Percentiles rank a stretch among this genome's conserved stretches.
Evolutionary conservation across 805 yeast species (phyloP).

Genomic region (Pichia scutulata): DNA sequence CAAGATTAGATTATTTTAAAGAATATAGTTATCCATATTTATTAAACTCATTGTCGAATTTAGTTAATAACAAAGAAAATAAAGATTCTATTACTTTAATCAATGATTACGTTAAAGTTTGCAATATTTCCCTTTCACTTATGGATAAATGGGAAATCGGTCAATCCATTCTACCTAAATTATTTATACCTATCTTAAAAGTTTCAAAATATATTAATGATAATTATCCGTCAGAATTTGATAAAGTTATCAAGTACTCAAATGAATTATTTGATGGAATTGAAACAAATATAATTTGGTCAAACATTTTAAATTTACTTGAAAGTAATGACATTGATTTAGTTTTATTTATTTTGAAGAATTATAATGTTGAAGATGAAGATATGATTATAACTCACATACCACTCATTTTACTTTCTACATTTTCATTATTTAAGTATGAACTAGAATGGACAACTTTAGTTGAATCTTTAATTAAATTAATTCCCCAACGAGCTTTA

Average conservation of each 20-base stretch:
- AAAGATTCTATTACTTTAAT: slow-evolving; percentile 14
- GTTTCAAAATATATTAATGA: slow-evolving; percentile 30
- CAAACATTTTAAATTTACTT: slow-evolving; percentile 43
- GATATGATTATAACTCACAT: slow-evolving; percentile 73
- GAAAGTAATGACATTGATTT: slow-evolving; percentile 36
- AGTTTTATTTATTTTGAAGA: slow-evolving; percentile 49
- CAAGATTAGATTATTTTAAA: slow-evolving; percentile 52
- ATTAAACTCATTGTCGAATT: slow-evolving; percentile 43
- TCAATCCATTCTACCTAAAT: slow-evolving; percentile 55
- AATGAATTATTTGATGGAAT: slow-evolving; percentile 76
- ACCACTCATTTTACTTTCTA: slow-evolving; percentile 55
- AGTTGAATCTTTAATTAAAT: slow-evolving; percentile 36
- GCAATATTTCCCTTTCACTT: slow-evolving; percentile 59
- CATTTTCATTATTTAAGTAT: slow-evolving; percentile 28
- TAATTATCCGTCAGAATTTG: slow-evolving; percentile 24
- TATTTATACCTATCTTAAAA: slow-evolving; percentile 58
- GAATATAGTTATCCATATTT: slow-evolving; percentile 46
- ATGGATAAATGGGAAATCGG: slow-evolving; percentile 97
- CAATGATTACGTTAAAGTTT: slow-evolving; percentile 40
- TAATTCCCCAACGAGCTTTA: slow-evolving; percentile 59
- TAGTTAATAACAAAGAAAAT: slow-evolving; percentile 31
- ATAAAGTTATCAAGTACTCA: slow-evolving; percentile 50
- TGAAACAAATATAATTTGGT: slow-evolving; percentile 76
- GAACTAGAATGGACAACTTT: slow-evolving; percentile 33
- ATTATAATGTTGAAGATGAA: slow-evolving; percentile 76